phyloP scores from a whole-genome alignment of 73 alveolate genomes.

The Durusdinium trenchii region DNA sequence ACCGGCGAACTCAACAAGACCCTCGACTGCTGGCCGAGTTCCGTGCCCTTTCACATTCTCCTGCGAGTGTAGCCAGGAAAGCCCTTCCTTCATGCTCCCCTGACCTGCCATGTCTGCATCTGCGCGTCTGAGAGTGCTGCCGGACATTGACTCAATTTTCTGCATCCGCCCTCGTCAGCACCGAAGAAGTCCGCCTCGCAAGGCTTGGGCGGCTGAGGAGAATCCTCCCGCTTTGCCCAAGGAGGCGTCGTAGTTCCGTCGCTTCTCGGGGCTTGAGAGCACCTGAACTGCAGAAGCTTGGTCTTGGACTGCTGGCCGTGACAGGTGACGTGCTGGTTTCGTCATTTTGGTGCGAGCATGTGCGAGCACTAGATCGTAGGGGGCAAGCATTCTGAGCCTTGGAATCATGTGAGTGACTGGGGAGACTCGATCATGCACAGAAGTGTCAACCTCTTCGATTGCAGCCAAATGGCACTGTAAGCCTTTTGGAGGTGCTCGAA shows the following conservation, averaged over 20 bases:
- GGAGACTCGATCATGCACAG: too few species aligned
- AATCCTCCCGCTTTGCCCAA: slow-evolving; percentile 13
- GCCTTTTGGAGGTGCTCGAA: slow-evolving; percentile 91
- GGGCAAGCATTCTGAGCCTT: too few species aligned
- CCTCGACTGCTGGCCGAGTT: neutral
- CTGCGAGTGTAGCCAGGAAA: slow-evolving; percentile 48
- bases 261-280: slow-evolving; percentile 79
- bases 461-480: too few species aligned
- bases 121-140: neutral
- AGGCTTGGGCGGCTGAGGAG: slow-evolving; percentile 61
- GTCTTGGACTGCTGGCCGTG: too few species aligned
- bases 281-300: neutral
- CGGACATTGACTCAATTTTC: neutral
- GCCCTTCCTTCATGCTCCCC: neutral
- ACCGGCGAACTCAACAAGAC: neutral
- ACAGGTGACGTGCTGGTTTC: too few species aligned
- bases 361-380: too few species aligned
- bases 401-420: too few species aligned
- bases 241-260: slow-evolving; percentile 62
- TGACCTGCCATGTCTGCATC: neutral
- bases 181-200: slow-evolving; percentile 42
- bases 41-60: neutral
- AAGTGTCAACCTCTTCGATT: too few species aligned
- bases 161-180: neutral
- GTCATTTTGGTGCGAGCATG: too few species aligned